Percentiles rank a stretch among this genome's conserved stretches.
Conservation (phyloP, 208 protist species). For the Porcisia hertigi region DNA sequence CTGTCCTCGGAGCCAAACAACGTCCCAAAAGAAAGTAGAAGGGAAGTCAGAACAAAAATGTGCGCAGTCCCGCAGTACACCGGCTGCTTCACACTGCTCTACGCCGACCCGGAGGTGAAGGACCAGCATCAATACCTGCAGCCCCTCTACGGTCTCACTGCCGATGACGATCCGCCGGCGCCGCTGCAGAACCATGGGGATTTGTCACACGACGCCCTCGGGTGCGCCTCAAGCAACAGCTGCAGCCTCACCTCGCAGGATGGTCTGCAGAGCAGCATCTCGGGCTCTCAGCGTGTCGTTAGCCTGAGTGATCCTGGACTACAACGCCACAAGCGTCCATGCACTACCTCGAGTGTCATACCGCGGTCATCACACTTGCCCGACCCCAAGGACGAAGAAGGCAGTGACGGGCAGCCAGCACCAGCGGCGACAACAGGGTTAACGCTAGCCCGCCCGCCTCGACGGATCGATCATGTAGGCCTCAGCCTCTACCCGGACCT, state of each 20-base stretch:
- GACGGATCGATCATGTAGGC: slow-evolving; percentile 6
- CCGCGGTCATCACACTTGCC: not conserved
- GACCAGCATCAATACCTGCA: slow-evolving; percentile 32
- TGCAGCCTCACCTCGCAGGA: slow-evolving; percentile 3
- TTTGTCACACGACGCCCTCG: not conserved
- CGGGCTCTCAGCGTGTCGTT: not conserved
- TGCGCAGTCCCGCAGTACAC: slow-evolving; percentile 3
- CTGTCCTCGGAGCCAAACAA: too few species aligned
- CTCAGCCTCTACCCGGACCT: slow-evolving; percentile 27
- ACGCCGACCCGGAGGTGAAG: slow-evolving; percentile 31
- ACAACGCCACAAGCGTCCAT: slow-evolving; percentile 15
- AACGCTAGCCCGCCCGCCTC: slow-evolving; percentile 3
- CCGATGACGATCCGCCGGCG: slow-evolving; percentile 25
- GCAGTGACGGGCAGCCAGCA: not conserved
- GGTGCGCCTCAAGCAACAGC: not conserved
- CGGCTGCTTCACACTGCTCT: slow-evolving; percentile 37
- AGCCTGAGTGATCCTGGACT: slow-evolving; percentile 9
- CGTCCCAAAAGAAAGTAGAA: too few species aligned
- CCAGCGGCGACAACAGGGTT: not conserved
- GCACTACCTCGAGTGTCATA: not conserved
- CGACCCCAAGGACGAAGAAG: not conserved
- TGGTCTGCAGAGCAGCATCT: not conserved
- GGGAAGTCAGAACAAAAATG: not conserved
- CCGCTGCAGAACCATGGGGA: not conserved
- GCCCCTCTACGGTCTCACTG: slow-evolving; percentile 37